These are phyloP conservation scores for Chaetomiaceae sp. DNA, from an alignment of 2,329 filamentous ascomycete genomes.

Conservation along the genomic window DNA sequence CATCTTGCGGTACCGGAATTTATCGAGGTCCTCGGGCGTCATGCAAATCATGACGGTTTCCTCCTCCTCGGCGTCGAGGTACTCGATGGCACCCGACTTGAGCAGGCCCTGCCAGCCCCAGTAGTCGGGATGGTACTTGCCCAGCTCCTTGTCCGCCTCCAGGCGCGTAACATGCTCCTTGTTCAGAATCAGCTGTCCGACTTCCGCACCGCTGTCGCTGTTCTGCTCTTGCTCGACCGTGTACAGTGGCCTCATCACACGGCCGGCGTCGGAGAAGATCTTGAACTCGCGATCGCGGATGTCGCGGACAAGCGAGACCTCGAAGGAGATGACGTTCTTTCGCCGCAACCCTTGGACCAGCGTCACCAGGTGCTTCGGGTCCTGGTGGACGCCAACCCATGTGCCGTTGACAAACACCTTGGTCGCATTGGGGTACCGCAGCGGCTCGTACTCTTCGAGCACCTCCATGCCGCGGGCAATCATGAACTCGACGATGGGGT, in stretches of 20 bases:
- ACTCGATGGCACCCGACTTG: constrained; percentile 82
- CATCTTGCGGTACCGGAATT: constrained; percentile 64
- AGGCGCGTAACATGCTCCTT: constrained; percentile 75
- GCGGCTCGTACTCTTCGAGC: constrained; percentile 87
- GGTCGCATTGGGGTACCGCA: constrained; percentile 82
- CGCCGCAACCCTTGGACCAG: constrained; percentile 74
- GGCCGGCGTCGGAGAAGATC: constrained; percentile 94
- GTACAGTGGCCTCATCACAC: constrained; percentile 90
- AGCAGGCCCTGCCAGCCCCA: constrained; percentile 89
- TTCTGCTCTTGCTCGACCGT: constrained; percentile 87
- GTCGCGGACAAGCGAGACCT: constrained; percentile 91
- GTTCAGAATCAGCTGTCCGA: constrained; percentile 73
- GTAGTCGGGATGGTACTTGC: constrained; percentile 54
- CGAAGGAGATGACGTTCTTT: constrained; percentile 77
- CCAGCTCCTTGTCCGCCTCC: constrained; percentile 65
- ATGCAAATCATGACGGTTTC: constrained; percentile 99
- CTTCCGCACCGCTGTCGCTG: constrained; percentile 50
- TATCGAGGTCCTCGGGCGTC: constrained; percentile 91
- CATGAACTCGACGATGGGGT: constrained; percentile 93
- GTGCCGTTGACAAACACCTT: constrained; percentile 98
- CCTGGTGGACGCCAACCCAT: constrained; percentile 93
- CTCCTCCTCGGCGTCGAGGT: constrained; percentile 96
- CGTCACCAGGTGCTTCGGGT: constrained; percentile 78
- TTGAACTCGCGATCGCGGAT: constrained; percentile 98
- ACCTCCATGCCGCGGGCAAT: constrained; percentile 93